Conservation (phyloP, 2,329 filamentous ascomycete species). For the Aspergillus proliferans region DNA sequence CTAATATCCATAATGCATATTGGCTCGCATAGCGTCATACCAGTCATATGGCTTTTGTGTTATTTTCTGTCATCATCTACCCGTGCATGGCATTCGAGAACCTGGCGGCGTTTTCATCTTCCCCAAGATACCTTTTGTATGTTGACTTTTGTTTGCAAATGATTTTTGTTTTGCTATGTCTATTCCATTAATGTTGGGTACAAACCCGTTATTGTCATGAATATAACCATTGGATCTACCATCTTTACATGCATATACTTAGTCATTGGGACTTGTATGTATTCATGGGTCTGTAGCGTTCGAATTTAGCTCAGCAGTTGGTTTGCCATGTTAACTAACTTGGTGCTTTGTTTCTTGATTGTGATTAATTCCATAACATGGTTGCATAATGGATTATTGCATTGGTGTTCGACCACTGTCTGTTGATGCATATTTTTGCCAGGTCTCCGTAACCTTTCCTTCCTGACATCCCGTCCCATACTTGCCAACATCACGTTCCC, state of each 20-base stretch:
- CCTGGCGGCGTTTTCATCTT: conserved; percentile 31
- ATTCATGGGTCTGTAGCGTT: no score
- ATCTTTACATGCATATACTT: background rate
- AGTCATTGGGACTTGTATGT: no score
- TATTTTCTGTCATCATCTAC: conserved; percentile 20
- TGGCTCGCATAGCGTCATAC: conserved; percentile 34
- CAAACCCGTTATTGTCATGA: background rate
- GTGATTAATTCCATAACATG: no score
- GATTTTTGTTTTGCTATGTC: conserved; percentile 3
- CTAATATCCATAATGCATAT: conserved; percentile 29
- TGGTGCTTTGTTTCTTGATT: no score
- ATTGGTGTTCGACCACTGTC: no score
- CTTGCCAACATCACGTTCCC: no score
- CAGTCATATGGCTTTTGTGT: conserved; percentile 17
- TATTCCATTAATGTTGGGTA: background rate
- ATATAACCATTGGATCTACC: background rate
- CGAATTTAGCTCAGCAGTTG: no score
- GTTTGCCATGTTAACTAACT: no score
- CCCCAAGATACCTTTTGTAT: conserved; percentile 35
- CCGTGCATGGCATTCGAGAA: conserved; percentile 33
- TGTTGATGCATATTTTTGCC: no score
- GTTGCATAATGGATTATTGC: no score
- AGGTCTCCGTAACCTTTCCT: no score
- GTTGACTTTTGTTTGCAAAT: conserved; percentile 12
- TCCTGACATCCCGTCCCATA: no score